phyloP scores from a whole-genome alignment of 2,329 filamentous ascomycete species.

The Dactylellina cionopaga region DNA sequence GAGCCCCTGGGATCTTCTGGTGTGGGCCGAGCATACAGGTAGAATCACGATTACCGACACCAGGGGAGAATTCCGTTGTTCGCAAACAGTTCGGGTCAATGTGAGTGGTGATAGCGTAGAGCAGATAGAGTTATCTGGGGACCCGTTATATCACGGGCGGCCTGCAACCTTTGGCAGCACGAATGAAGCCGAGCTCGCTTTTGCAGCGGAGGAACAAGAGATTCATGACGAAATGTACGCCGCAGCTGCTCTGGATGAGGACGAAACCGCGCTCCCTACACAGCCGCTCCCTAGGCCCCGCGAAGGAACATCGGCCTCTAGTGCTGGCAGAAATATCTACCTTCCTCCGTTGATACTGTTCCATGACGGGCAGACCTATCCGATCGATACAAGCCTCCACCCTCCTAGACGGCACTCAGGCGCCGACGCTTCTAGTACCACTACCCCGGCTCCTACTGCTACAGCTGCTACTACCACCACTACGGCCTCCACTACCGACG shows the following conservation, averaged over 20 bases:
- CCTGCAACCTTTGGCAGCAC: slow-evolving; percentile 49
- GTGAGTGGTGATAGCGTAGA: slow-evolving; percentile 64
- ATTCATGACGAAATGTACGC: slow-evolving; percentile 52
- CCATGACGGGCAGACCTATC: slow-evolving; percentile 33
- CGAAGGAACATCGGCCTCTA: slow-evolving; percentile 47
- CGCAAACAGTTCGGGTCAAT: slow-evolving; percentile 75
- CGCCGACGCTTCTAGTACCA: slow-evolving; percentile 1
- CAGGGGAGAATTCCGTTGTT: slow-evolving; percentile 72
- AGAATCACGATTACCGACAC: slow-evolving; percentile 78
- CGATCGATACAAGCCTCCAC: slow-evolving; percentile 15
- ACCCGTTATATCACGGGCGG: slow-evolving; percentile 43
- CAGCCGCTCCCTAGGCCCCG: slow-evolving; percentile 39
- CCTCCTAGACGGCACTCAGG: slow-evolving; percentile 33
- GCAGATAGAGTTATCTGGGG: slow-evolving; percentile 55
- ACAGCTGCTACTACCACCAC: background rate
- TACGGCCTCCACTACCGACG: slow-evolving; percentile 22
- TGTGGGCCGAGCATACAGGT: slow-evolving; percentile 91
- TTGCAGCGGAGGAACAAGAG: slow-evolving; percentile 47
- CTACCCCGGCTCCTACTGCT: background rate
- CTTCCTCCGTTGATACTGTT: slow-evolving; percentile 43
- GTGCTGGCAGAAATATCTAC: slow-evolving; percentile 36
- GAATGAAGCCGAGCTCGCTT: slow-evolving; percentile 39
- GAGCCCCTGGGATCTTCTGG: slow-evolving; percentile 85
- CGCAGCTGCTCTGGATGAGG: slow-evolving; percentile 43
- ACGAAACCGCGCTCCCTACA: slow-evolving; percentile 47